Conservation (phyloP, 2,329 filamentous ascomycete genomes). For the Epichloe brachyelytri region DNA sequence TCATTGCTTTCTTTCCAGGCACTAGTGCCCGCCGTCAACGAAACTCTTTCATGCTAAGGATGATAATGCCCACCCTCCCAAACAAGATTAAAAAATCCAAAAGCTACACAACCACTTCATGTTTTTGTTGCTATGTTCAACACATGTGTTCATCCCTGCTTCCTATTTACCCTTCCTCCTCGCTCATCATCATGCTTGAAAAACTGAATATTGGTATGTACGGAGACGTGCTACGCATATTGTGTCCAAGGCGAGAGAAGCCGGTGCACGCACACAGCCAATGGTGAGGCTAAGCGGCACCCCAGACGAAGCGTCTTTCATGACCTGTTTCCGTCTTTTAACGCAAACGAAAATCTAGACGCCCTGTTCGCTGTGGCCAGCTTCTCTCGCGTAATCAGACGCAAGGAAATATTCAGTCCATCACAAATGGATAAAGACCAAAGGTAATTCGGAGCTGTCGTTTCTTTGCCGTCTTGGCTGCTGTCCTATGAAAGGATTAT, state of each 20-base stretch:
- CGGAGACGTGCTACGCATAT: neutral
- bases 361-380: conserved; percentile 12
- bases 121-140: neutral
- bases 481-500: too few relatives aligned
- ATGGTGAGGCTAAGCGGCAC: neutral
- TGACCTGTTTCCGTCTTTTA: too few relatives aligned
- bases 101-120: neutral
- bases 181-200: neutral
- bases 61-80: neutral
- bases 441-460: neutral
- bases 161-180: neutral
- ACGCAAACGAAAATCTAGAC: neutral
- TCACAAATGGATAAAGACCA: neutral
- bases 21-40: neutral
- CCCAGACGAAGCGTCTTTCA: too few relatives aligned
- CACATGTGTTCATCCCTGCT: neutral
- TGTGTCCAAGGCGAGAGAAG: neutral
- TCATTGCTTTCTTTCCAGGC: neutral
- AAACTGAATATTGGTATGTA: neutral
- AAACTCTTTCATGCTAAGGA: neutral
- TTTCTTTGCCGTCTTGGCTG: too few relatives aligned
- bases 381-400: neutral
- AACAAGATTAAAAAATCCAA: neutral
- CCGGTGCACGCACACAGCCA: neutral
- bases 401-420: neutral